Base-by-base conservation (phyloP, 129 eudicot species). In the Sambucus nigra region DNA sequence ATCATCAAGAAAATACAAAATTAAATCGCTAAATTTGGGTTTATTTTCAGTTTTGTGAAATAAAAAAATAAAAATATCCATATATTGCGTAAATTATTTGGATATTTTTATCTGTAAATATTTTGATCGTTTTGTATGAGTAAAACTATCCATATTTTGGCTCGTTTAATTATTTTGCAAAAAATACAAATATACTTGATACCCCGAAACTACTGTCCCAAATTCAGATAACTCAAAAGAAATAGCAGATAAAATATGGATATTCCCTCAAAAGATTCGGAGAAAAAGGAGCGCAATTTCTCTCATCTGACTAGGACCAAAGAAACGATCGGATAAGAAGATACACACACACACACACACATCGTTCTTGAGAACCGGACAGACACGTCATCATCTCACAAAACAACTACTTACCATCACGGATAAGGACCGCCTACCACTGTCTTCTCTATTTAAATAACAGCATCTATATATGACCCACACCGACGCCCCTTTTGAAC, bases 371-470 rank as follows among this genome's bases (percentile, higher is more conserved):
- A 12, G 35, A 35, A 35, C 16, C 17, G 13, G 15, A 55, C 35
- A 57, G 16, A 24, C 8, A 2, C 35, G 1, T 39, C 48, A 21
- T 21, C 26, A 0, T 33, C 15, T n/a, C 28, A 11, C 15, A n/a
- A 31, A 35, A 0, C 15, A 19, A 19, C 49, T n/a, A 35, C 6
- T 35, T 7, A 7, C 13, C 42, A 2, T 35, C 13, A 8, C 18
- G 22, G 25, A 32, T 54, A 54, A 54, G 5, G 46, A 32, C 59
- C 18, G 17, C 0, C 52, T 29, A 5, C 42, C 59, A 42, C 18
- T 11, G 18, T 5, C 14, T 49, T 60, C 67, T 59, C 54, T 60
- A 66, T 72, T 35, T 66, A 44, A 1, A 3, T 35, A 35, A 3
- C 4, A 3, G 8, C 8, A 29, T 29, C 4, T 35, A 35, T 35